phyloP scores from a whole-genome alignment of 495 filamentous ascomycete genomes.

The Tuber melanosporum region DNA sequence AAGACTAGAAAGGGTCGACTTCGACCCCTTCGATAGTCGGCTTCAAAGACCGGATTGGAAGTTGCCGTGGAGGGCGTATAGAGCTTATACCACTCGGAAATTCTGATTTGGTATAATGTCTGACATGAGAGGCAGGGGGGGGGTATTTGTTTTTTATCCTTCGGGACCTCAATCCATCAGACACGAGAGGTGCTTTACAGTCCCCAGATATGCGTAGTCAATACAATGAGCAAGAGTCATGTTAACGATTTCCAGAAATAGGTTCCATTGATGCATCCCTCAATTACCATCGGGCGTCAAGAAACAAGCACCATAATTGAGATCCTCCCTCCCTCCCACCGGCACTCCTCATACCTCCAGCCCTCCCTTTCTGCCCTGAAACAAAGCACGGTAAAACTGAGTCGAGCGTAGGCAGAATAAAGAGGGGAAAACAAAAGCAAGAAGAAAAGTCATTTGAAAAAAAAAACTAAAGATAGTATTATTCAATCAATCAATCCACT shows the following conservation, averaged over 20 bases:
- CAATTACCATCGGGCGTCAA: neutral
- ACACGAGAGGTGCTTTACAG: neutral
- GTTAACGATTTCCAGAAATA: neutral
- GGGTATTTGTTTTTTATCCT: neutral
- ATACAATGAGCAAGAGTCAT: neutral
- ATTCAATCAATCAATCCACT: slow-evolving; percentile 1
- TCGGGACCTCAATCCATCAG: neutral
- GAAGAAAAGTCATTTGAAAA: neutral
- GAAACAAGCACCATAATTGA: neutral
- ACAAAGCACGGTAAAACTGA: neutral
- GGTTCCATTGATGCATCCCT: neutral
- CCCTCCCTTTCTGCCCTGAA: neutral
- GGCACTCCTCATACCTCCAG: neutral
- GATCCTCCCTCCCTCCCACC: neutral
- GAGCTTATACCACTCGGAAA: slow-evolving; percentile 56
- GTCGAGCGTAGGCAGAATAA: neutral
- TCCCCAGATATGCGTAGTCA: neutral
- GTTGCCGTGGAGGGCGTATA: slow-evolving; percentile 79
- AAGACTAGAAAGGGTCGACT: slow-evolving; percentile 67
- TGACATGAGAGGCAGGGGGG: neutral
- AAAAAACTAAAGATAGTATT: neutral
- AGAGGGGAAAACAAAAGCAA: neutral
- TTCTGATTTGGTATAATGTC: slow-evolving; percentile 45
- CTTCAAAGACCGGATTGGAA: slow-evolving; percentile 70
- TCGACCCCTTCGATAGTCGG: slow-evolving; percentile 67